Base-by-base conservation (phyloP, 768 basidiomycete species). In the Boletus subparvulus region DNA sequence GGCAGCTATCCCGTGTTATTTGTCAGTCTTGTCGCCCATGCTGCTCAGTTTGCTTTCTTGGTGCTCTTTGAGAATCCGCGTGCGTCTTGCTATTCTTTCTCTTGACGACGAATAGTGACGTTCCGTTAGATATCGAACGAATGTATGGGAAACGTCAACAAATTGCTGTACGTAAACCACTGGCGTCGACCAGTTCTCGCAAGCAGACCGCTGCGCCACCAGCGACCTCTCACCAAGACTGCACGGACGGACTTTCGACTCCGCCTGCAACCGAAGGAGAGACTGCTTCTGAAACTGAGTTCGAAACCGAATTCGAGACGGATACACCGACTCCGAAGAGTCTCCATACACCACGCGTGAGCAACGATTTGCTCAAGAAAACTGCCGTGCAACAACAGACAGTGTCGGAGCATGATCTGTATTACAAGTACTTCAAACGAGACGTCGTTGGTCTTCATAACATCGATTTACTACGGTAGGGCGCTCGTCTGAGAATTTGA, bases 31-130 rank as follows among this genome's bases (percentile, higher is more conserved):
- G 87, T 86, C 3, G 95, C 91, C 0, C 97, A 99, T 65, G 92
- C 94, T 0, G 90, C 92, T 17, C 97, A 99, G 65, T 99, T 99
- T 71, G 94, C 88, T 2, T 99, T 99, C 81, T 78, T 99, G 50
- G 80, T 94, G 16, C 87, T 87, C 72, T 98, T 99, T 65, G 97
- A 98, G 76, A 98, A 96, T 66, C 96, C 97, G 59, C 97, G 94
- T 96, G 67, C 69, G 92, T 78, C 32, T 32, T 21, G 32, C 33
- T 46, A 16, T 45, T 19, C 50, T 52, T 33, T 30, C n/a, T 12
- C 44, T 26, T 39, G 24, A 9, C 13, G 12, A 12, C 11, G 33
- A 13, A 39, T 42, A 12, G 16, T 50, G 37, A 67, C 59, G 49
- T 30, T 13, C 8, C 12, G 21, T 40, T 55, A 95, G 93, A 97